Evolutionary conservation across 179 eudicot species (phyloP).

Genomic region (Camellia oleifera): DNA sequence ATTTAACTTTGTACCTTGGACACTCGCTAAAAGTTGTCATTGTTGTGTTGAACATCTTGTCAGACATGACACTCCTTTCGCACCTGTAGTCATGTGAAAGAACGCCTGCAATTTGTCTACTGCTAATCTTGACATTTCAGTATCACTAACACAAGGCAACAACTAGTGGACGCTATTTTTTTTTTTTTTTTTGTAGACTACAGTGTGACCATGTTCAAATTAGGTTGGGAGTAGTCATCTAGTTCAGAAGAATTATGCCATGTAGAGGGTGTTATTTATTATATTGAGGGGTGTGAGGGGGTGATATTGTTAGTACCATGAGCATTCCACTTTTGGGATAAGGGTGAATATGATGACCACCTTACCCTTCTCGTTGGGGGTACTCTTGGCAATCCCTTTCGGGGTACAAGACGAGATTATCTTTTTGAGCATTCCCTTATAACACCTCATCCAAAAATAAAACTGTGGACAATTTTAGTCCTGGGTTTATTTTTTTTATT

Average conservation of each 20-base stretch:
- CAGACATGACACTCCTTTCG: background rate
- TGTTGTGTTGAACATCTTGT: background rate
- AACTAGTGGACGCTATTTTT: background rate
- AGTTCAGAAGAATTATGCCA: background rate
- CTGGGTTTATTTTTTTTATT: background rate
- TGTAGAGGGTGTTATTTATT: background rate
- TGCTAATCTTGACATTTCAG: background rate
- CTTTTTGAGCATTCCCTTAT: background rate
- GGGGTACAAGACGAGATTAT: background rate
- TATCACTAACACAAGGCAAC: background rate
- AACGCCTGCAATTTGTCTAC: background rate
- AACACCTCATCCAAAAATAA: background rate
- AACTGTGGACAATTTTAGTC: background rate
- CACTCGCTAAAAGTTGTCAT: background rate
- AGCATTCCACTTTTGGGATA: no score
- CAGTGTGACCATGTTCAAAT: background rate
- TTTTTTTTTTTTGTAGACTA: background rate
- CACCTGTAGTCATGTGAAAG: background rate
- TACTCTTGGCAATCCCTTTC: background rate
- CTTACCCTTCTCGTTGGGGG: background rate
- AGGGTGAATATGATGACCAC: background rate
- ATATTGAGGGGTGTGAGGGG: no score
- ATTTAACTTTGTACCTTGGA: background rate
- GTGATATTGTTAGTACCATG: no score
- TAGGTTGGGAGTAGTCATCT: background rate